Percentiles rank a stretch among this genome's conserved stretches.
phyloP scores from a whole-genome alignment of 148 eudicot genomes.

The Talinum fruticosum region DNA sequence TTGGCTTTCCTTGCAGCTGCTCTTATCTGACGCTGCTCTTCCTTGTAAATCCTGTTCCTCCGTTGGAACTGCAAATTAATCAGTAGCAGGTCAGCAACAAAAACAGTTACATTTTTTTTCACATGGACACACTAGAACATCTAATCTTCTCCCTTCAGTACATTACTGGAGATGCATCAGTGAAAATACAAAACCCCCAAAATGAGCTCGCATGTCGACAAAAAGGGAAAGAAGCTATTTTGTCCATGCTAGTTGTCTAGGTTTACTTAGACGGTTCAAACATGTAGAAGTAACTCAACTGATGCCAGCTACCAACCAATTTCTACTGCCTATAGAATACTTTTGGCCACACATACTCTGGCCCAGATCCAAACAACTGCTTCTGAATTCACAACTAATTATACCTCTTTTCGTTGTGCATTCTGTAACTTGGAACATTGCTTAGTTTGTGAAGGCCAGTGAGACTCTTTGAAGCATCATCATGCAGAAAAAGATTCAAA shows the following conservation, averaged over 20 bases:
- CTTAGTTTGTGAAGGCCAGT: not conserved
- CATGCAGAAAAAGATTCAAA: not conserved
- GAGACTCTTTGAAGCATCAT: not conserved
- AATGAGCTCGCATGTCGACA: too few species aligned
- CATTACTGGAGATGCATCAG: not conserved
- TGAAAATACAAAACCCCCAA: not conserved
- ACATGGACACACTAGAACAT: not conserved
- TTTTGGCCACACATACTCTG: not conserved
- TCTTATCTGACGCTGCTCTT: slow-evolving; percentile 92
- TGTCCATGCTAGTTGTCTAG: not conserved
- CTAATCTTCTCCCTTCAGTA: too few species aligned
- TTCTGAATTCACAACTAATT: not conserved
- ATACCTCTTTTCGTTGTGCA: not conserved
- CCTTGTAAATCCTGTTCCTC: slow-evolving; percentile 88
- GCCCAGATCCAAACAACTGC: not conserved
- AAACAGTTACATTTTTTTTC: too few species aligned
- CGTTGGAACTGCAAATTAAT: slow-evolving; percentile 68
- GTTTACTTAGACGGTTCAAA: not conserved
- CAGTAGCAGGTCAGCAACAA: not conserved
- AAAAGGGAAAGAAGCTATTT: not conserved
- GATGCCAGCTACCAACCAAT: not conserved
- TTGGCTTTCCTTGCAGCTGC: slow-evolving; percentile 80
- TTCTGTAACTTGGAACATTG: not conserved
- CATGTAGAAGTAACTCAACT: not conserved
- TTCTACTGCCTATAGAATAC: not conserved